A percentile compares a stretch with the other conserved stretches of the same genome.
Evolutionary conservation across 495 filamentous ascomycete species (phyloP).

Genomic region (Aspergillus steynii): DNA sequence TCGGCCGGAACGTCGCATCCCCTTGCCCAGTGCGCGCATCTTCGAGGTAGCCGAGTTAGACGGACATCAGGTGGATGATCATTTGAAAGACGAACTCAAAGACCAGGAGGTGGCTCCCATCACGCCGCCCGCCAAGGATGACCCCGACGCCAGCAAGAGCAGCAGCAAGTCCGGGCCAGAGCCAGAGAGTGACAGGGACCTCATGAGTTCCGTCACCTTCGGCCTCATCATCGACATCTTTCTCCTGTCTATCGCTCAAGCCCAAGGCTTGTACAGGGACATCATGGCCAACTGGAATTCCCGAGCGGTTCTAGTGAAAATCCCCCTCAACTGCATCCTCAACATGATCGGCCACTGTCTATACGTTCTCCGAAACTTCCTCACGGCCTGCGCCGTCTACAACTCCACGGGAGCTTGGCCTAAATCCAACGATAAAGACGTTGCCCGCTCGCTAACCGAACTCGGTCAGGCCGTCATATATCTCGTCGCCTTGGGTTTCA

Average conservation of each 20-base stretch:
- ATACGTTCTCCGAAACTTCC: constrained; percentile 31
- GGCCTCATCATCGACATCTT: constrained; percentile 36
- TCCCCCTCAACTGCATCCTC: constrained; percentile 29
- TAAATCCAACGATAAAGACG: constrained; percentile 30
- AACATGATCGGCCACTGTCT: constrained; percentile 43
- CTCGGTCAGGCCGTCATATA: constrained; percentile 40
- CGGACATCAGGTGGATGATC: constrained; percentile 36
- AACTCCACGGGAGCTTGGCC: constrained; percentile 40
- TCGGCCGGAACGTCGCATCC: not conserved
- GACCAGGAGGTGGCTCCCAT: not conserved
- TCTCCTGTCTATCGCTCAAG: constrained; percentile 30
- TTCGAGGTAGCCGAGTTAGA: constrained; percentile 44
- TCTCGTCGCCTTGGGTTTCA: constrained; percentile 36
- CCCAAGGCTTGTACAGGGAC: constrained; percentile 27
- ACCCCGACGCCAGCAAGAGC: not conserved
- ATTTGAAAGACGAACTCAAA: not conserved
- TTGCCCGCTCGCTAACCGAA: constrained; percentile 33
- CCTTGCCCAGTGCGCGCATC: constrained; percentile 12
- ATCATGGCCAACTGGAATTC: constrained; percentile 28
- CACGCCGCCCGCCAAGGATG: not conserved
- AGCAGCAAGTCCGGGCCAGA: constrained; percentile 9
- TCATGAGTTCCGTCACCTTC: constrained; percentile 26
- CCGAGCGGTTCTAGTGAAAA: constrained; percentile 19
- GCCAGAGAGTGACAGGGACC: constrained; percentile 10
- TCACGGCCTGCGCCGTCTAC: constrained; percentile 30